Evolutionary conservation across 2,329 filamentous ascomycete genomes (phyloP).

Genomic region (Trichoderma lentiforme): DNA sequence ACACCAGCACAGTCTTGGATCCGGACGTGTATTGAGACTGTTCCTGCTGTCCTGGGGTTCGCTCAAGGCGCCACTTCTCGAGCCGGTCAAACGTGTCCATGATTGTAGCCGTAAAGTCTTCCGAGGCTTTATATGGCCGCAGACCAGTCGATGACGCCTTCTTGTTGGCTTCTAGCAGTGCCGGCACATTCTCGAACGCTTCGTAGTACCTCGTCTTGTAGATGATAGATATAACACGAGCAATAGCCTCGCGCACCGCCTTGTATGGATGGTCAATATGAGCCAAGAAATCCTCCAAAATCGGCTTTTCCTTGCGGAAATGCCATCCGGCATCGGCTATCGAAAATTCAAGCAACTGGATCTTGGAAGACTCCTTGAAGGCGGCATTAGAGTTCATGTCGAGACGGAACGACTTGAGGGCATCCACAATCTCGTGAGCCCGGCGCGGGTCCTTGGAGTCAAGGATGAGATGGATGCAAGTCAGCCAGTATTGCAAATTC

Average conservation of each 20-base stretch:
- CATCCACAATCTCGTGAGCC: slow-evolving; percentile 79
- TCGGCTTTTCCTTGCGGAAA: slow-evolving; percentile 84
- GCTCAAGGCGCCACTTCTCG: slow-evolving; percentile 82
- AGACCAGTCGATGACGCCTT: slow-evolving; percentile 76
- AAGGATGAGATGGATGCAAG: slow-evolving; percentile 83
- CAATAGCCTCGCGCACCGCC: slow-evolving; percentile 91
- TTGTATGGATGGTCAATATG: slow-evolving; percentile 98
- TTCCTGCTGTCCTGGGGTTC: slow-evolving; percentile 83
- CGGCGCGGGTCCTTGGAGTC: slow-evolving; percentile 88
- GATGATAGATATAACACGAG: slow-evolving; percentile 80
- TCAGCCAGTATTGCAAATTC: slow-evolving; percentile 92
- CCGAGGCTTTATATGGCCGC: slow-evolving; percentile 74
- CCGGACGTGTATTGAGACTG: slow-evolving; percentile 93
- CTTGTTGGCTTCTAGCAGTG: slow-evolving; percentile 76
- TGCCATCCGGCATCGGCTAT: slow-evolving; percentile 93
- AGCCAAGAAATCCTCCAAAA: slow-evolving; percentile 80
- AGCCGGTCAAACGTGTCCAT: slow-evolving; percentile 73
- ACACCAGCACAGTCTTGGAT: slow-evolving; percentile 91
- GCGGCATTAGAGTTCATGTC: slow-evolving; percentile 95
- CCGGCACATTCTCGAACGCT: slow-evolving; percentile 76
- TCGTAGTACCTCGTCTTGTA: slow-evolving; percentile 92
- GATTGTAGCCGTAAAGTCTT: slow-evolving; percentile 71
- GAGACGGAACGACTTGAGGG: slow-evolving; percentile 77
- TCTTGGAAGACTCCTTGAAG: slow-evolving; percentile 98
- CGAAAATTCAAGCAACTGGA: slow-evolving; percentile 83